These are phyloP conservation scores for Hanseniaspora singularis DNA, from an alignment of 805 yeast genomes.

Conservation along the genomic window DNA sequence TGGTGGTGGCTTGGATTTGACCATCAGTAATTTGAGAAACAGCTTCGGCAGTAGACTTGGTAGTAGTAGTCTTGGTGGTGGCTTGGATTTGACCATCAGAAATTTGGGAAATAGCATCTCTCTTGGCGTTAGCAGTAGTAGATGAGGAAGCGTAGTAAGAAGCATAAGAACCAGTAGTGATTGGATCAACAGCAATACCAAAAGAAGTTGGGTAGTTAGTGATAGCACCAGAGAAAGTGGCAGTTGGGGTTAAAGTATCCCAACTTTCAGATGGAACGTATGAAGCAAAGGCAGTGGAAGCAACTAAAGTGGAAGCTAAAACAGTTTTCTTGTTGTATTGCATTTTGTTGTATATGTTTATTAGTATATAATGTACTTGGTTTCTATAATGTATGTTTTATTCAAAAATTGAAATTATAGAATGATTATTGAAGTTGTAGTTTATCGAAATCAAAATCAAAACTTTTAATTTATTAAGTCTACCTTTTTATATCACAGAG, in stretches of 20 bases:
- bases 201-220: conserved; percentile 45
- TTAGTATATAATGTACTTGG: background rate
- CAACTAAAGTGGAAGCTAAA: conserved; percentile 31
- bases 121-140: conserved; percentile 31
- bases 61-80: conserved; percentile 20
- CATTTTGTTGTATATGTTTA: conserved; percentile 16
- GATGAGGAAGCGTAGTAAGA: conserved; percentile 27
- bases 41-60: conserved; percentile 26
- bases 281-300: conserved; percentile 39
- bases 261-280: conserved; percentile 25
- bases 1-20: conserved; percentile 33
- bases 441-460: too few relatives aligned
- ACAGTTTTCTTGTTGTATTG: conserved; percentile 19
- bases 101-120: conserved; percentile 26
- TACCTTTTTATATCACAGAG: too few relatives aligned
- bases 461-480: too few relatives aligned
- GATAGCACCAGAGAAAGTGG: conserved; percentile 41
- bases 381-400: background rate
- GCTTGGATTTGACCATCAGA: conserved; percentile 30
- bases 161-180: conserved; percentile 26
- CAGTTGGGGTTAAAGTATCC: conserved; percentile 26
- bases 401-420: too few relatives aligned
- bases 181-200: conserved; percentile 56
- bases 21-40: conserved; percentile 28
- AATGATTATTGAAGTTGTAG: too few relatives aligned